Evolutionary conservation across 805 yeast species (phyloP), one percentile per base, ranked within the genome.

Genomic region (Vanderwaltozyma tropicalis): DNA sequence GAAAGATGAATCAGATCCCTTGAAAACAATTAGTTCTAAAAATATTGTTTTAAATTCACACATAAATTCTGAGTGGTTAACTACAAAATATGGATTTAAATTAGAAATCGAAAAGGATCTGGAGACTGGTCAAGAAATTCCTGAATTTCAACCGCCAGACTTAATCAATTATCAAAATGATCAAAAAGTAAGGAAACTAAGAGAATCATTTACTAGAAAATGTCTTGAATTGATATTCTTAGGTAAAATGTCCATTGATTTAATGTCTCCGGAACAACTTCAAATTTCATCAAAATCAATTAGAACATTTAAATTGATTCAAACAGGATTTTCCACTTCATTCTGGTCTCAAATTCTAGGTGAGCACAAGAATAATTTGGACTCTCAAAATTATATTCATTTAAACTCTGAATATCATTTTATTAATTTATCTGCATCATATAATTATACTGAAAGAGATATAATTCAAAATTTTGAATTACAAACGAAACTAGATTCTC

Each of bases 121-220:
- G 16, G 52, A 46, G 13, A 42, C 48, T 0, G 44, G 45, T 4
- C 53, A 52, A 24, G 34, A 39, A 6, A 31, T 41, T 21, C 41
- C 41, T 5, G 62, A 60, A 22, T 63, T 67, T 37, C 60, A 63
- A 8, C 80, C 81, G 2, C 80, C 81, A 3, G 56, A 64, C 33
- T 48, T 76, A 27, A 49, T 61, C 1, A 41, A 55, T n/a, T 48
- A 49, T 17, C 44, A 47, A 7, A 44, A 51, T 5, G 64, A 68
- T 41, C 39, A 53, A 20, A 40, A 50, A 16, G 63, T 65, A 5
- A 43, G 57, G 11, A 41, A 49, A 3, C 32, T 57, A 5, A 57
- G 68, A 40, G 84, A 80, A 36, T 60, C 74, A 5, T 78, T 64
- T 42, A 62, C 70, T 14, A 62, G 83, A 41, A 76, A 72, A 42